These are phyloP conservation scores for Adansonia grandidieri DNA, from an alignment of 441 rosid species.

Conservation along the genomic window DNA sequence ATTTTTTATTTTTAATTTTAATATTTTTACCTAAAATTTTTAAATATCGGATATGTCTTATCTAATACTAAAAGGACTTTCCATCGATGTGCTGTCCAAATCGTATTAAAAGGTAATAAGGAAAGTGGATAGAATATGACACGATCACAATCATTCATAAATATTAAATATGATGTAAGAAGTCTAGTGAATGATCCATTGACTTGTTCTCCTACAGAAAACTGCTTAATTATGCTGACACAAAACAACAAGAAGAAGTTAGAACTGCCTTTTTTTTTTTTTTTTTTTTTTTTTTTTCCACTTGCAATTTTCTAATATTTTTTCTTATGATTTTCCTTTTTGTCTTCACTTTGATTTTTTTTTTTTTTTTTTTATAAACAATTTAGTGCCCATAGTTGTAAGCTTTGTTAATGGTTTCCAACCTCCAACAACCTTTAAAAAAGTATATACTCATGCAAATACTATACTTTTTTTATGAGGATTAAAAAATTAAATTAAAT, in stretches of 20 bases:
- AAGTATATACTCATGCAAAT: neutral
- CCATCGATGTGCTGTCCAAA: constrained; percentile 10
- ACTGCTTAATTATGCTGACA: neutral
- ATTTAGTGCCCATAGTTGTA: neutral
- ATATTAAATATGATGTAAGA: no score
- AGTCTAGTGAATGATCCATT: neutral
- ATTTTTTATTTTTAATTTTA: no score
- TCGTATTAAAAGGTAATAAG: neutral
- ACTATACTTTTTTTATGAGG: neutral
- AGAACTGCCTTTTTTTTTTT: neutral
- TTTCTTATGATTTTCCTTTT: neutral
- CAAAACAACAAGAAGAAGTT: neutral
- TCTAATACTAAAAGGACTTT: neutral
- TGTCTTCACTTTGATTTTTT: neutral
- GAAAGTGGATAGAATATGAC: neutral
- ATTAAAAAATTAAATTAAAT: no score
- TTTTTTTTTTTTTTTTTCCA: neutral
- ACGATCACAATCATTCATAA: neutral
- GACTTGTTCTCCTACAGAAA: neutral
- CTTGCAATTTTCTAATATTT: neutral
- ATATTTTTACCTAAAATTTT: no score
- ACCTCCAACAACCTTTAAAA: constrained; percentile 16
- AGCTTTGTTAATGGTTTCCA: constrained; percentile 33
- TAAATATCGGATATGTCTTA: no score
- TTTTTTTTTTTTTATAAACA: neutral